These are phyloP conservation scores for Acanthamoeba royreba DNA, from an alignment of 208 protist species.

Conservation along the genomic window DNA sequence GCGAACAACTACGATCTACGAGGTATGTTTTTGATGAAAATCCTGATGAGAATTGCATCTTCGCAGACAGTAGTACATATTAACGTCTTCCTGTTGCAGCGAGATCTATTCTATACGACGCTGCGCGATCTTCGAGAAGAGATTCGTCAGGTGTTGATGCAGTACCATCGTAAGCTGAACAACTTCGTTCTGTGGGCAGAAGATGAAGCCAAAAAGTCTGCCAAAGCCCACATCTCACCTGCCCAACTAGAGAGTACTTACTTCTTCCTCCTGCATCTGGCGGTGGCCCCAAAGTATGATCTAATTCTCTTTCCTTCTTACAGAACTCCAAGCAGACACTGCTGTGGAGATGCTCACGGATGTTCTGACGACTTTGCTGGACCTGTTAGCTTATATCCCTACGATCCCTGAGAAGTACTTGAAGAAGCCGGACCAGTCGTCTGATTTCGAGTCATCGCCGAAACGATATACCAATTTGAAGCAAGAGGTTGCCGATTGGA, in stretches of 20 bases:
- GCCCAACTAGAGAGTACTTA: not conserved
- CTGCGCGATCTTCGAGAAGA: not conserved
- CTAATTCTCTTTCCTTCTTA: not conserved
- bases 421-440: not conserved
- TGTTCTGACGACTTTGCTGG: not conserved
- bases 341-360: not conserved
- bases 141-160: not conserved
- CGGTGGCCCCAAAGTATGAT: not conserved
- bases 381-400: not conserved
- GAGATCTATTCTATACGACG: not conserved
- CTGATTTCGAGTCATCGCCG: not conserved
- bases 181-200: not conserved
- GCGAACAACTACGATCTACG: not conserved
- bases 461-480: not conserved
- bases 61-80: too few species aligned
- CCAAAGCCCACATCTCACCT: not conserved
- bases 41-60: not conserved
- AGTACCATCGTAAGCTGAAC: slow-evolving; percentile 10
- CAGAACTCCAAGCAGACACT: not conserved
- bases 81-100: too few species aligned
- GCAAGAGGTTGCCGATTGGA: not conserved
- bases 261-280: too few species aligned
- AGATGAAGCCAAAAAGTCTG: not conserved
- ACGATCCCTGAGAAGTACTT: not conserved
- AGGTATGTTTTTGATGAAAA: not conserved